Percentiles rank a stretch among this genome's conserved stretches.
Evolutionary conservation across 345 rosid genomes (phyloP).

Genomic region (Eucalyptus marginata): DNA sequence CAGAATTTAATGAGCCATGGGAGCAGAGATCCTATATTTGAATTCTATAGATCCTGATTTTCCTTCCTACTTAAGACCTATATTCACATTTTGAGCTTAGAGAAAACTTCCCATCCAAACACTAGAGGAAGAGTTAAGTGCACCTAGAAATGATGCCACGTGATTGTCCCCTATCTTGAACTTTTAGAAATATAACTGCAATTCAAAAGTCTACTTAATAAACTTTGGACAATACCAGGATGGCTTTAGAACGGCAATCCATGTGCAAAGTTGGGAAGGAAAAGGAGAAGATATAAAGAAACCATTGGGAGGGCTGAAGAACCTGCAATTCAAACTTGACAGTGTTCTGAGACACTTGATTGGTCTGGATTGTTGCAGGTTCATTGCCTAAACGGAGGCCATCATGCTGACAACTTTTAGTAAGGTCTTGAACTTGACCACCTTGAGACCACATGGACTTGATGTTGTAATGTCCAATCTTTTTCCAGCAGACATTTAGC

Average conservation of each 20-base stretch:
- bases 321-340: constrained; percentile 97
- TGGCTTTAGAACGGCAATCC: not conserved
- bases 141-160: not conserved
- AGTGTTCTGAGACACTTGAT: constrained; percentile 40
- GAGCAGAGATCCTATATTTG: not conserved
- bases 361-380: constrained; percentile 7
- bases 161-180: not conserved
- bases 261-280: not conserved
- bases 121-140: not conserved
- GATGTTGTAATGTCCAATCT: constrained; percentile 92
- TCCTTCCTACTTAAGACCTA: not conserved
- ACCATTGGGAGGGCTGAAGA: not conserved
- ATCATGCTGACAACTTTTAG: constrained; percentile 26
- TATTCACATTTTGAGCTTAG: not conserved
- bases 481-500: constrained; percentile 88
- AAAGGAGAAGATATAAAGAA: not conserved
- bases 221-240: not conserved
- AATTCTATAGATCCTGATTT: not conserved
- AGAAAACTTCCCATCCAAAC: not conserved
- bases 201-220: not conserved
- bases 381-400: constrained; percentile 37
- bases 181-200: not conserved
- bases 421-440: constrained; percentile 46
- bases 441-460: constrained; percentile 86
- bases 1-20: not conserved